Percentiles rank a stretch among this genome's conserved stretches.
These are phyloP conservation scores for Sarocladium oryzae DNA, from an alignment of 2,329 filamentous ascomycete species.

Conservation along the genomic window DNA sequence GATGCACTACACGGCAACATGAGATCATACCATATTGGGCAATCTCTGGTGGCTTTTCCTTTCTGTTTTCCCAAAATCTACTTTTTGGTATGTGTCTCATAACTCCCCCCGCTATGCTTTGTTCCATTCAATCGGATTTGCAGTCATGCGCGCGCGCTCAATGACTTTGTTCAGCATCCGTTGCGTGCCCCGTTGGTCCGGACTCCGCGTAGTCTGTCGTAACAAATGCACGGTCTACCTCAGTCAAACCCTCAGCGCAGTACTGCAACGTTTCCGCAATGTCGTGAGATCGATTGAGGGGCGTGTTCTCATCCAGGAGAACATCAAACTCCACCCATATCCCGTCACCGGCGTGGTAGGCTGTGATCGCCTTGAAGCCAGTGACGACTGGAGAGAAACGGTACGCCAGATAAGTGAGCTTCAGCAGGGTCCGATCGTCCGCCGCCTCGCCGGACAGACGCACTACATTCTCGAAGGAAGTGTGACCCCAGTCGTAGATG, in stretches of 20 bases:
- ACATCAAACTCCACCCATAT: constrained; percentile 28
- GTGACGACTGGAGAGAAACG: constrained; percentile 25
- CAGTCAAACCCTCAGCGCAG: constrained; percentile 24
- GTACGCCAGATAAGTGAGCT: constrained; percentile 26
- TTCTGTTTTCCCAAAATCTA: no score
- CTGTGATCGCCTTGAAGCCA: constrained; percentile 27
- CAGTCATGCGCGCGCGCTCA: neutral
- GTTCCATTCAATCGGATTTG: no score
- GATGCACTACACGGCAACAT: no score
- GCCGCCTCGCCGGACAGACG: constrained; percentile 26
- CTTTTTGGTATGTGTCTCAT: no score
- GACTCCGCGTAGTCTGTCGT: constrained; percentile 27
- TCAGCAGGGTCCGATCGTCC: constrained; percentile 22
- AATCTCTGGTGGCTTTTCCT: no score
- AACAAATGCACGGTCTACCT: constrained; percentile 27
- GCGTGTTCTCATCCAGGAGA: constrained; percentile 24
- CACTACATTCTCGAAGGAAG: constrained; percentile 29
- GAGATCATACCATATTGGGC: no score
- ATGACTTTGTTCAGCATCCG: constrained; percentile 15
- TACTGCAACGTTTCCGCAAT: constrained; percentile 29
- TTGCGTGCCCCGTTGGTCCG: constrained; percentile 24
- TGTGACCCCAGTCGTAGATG: constrained; percentile 62
- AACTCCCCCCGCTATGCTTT: neutral
- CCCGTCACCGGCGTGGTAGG: constrained; percentile 27
- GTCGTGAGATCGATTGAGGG: constrained; percentile 24